Evolutionary conservation across 306 rosid genomes (phyloP).

Genomic region (Urtica urens): DNA sequence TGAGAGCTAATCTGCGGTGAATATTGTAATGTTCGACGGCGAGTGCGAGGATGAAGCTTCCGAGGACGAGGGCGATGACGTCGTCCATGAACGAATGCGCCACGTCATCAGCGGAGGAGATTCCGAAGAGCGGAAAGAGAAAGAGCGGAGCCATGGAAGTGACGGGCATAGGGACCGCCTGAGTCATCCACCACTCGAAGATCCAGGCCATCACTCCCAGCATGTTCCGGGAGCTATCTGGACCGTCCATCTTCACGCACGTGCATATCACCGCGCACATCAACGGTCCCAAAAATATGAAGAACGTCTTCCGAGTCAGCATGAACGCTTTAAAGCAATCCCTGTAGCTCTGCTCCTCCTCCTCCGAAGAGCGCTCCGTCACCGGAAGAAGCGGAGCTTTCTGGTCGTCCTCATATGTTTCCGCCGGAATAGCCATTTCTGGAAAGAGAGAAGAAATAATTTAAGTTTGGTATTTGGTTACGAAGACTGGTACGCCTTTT

Average conservation of each 20-base stretch:
- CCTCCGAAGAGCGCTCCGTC: slow-evolving; percentile 9
- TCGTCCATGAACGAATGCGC: slow-evolving; percentile 82
- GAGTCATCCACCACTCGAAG: slow-evolving; percentile 80
- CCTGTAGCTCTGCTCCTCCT: slow-evolving; percentile 7
- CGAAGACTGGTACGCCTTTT: no score
- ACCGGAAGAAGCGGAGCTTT: slow-evolving; percentile 62
- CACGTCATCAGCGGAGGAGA: slow-evolving; percentile 51
- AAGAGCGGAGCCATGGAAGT: slow-evolving; percentile 82
- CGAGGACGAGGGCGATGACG: slow-evolving; percentile 63
- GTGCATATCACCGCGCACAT: slow-evolving; percentile 29
- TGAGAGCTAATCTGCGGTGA: slow-evolving; percentile 70
- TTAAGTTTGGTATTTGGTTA: no score
- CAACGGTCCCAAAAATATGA: slow-evolving; percentile 46
- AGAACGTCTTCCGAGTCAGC: slow-evolving; percentile 30
- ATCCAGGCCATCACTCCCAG: slow-evolving; percentile 69
- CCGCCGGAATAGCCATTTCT: no score
- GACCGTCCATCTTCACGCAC: slow-evolving; percentile 44
- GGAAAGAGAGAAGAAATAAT: no score
- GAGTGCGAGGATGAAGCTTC: slow-evolving; percentile 77
- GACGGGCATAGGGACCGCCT: slow-evolving; percentile 75
- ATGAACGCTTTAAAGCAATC: slow-evolving; percentile 14
- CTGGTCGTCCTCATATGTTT: slow-evolving; percentile 18
- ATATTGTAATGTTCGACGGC: slow-evolving; percentile 88
- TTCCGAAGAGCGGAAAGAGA: slow-evolving; percentile 65
- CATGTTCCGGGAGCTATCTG: slow-evolving; percentile 43